phyloP scores from a whole-genome alignment of 768 basidiomycete genomes.

The Suillus weaverae region DNA sequence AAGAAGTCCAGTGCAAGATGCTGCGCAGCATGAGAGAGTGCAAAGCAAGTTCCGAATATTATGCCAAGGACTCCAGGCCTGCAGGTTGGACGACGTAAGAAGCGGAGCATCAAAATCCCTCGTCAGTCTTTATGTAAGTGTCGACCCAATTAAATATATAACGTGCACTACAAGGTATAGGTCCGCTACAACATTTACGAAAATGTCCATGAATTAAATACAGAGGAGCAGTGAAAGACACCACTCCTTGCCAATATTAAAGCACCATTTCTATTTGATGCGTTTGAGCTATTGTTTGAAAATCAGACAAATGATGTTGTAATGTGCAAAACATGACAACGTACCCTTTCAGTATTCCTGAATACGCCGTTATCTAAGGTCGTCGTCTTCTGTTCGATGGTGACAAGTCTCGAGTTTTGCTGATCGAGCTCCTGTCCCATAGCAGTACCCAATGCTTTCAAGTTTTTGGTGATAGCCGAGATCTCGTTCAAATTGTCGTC shows the following conservation, averaged over 20 bases:
- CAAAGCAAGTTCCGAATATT: slow-evolving; percentile 2
- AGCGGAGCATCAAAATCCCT: slow-evolving; percentile 2
- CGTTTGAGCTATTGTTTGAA: slow-evolving; percentile 50
- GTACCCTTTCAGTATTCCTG: slow-evolving; percentile 80
- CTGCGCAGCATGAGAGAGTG: not conserved
- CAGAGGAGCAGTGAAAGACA: not conserved
- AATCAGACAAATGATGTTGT: slow-evolving; percentile 13
- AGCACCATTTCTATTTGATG: slow-evolving; percentile 44
- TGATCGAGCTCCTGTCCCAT: slow-evolving; percentile 88
- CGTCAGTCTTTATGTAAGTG: not conserved
- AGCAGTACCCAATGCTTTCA: slow-evolving; percentile 76
- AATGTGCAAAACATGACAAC: slow-evolving; percentile 22
- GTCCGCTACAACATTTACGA: not conserved
- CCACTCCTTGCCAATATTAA: not conserved
- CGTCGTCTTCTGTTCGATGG: slow-evolving; percentile 77
- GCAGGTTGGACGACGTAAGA: not conserved
- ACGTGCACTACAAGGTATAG: not conserved
- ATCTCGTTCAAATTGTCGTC: slow-evolving; percentile 92
- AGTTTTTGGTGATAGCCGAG: slow-evolving; percentile 67
- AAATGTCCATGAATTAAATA: slow-evolving; percentile 1
- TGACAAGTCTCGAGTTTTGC: slow-evolving; percentile 80
- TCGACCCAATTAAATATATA: not conserved
- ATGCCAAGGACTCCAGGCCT: not conserved
- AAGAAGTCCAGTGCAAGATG: not conserved
- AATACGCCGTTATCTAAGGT: slow-evolving; percentile 72